Evolutionary conservation across 2,329 filamentous ascomycete species (phyloP).

Genomic region (Trichophyton benhamiae): DNA sequence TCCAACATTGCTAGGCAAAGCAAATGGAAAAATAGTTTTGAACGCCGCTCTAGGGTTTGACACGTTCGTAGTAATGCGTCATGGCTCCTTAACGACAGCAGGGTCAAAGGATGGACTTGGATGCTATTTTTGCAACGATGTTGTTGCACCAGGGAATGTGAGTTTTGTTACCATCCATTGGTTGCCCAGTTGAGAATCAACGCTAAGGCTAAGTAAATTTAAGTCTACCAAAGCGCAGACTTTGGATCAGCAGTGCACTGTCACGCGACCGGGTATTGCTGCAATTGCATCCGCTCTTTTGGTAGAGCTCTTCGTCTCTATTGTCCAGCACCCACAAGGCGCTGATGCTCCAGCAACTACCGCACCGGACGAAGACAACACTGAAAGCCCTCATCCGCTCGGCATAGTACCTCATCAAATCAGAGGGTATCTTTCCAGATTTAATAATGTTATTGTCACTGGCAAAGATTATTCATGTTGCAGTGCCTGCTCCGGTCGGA

Average conservation of each 20-base stretch:
- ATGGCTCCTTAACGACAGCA: constrained; percentile 55
- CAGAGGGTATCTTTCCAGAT: constrained; percentile 49
- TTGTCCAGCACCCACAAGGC: constrained; percentile 67
- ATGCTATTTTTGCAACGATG: constrained; percentile 98
- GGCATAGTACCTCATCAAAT: constrained; percentile 51
- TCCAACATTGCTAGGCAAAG: constrained; percentile 90
- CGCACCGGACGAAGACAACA: constrained; percentile 22
- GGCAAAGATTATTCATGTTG: constrained; percentile 50
- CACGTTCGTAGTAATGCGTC: constrained; percentile 93
- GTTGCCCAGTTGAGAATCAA: background rate
- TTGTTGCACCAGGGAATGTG: constrained; percentile 86
- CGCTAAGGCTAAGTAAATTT: background rate
- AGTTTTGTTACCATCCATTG: constrained; percentile 29
- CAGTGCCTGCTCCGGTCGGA: constrained; percentile 48
- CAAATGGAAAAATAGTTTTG: constrained; percentile 85
- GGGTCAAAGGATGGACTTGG: constrained; percentile 58
- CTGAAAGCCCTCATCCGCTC: constrained; percentile 37
- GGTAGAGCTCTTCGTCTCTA: constrained; percentile 76
- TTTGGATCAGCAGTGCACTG: constrained; percentile 94
- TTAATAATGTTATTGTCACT: constrained; percentile 45
- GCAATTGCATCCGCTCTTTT: constrained; percentile 83
- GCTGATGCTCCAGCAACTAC: constrained; percentile 30
- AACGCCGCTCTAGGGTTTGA: constrained; percentile 95
- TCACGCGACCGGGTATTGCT: constrained; percentile 84
- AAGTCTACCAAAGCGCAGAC: constrained; percentile 84